phyloP scores from a whole-genome alignment of 2,329 filamentous ascomycete species.

The Penicillium oxalicum region DNA sequence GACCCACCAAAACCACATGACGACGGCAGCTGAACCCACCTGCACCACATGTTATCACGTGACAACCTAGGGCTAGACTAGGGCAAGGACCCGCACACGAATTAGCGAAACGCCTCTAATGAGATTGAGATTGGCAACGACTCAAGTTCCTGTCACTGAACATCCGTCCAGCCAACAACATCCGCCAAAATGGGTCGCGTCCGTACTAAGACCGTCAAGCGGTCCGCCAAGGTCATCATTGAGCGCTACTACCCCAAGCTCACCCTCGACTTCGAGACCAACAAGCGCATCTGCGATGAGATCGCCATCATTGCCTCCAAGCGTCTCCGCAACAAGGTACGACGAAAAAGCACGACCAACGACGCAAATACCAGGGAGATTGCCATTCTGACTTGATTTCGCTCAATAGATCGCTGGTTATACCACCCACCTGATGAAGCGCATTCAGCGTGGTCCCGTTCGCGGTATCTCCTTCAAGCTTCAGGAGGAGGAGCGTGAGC shows the following conservation, averaged over 20 bases:
- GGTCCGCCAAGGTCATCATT: slow-evolving; percentile 99
- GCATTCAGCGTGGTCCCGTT: slow-evolving; percentile 97
- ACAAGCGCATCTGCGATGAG: slow-evolving; percentile 99
- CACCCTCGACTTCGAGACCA: slow-evolving; percentile 99
- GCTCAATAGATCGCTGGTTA: slow-evolving; percentile 79
- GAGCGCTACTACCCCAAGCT: slow-evolving; percentile 97
- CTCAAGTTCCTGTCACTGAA: slow-evolving; percentile 17
- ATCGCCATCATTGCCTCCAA: slow-evolving; percentile 99
- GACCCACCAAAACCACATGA: background rate
- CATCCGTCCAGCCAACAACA: slow-evolving; percentile 29
- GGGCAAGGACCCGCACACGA: slow-evolving; percentile 20
- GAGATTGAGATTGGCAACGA: slow-evolving; percentile 13
- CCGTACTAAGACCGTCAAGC: slow-evolving; percentile 61
- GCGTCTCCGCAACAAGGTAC: slow-evolving; percentile 97
- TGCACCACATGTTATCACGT: slow-evolving; percentile 7
- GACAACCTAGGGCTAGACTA: slow-evolving; percentile 15
- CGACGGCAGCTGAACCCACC: too few species aligned
- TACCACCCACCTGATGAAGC: slow-evolving; percentile 99
- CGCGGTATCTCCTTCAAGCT: slow-evolving; percentile 99
- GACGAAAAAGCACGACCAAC: slow-evolving; percentile 9
- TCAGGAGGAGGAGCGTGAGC: slow-evolving; percentile 99
- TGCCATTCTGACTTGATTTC: slow-evolving; percentile 1
- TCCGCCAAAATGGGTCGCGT: slow-evolving; percentile 47
- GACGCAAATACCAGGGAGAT: background rate
- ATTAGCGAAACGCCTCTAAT: slow-evolving; percentile 22